Evolutionary conservation across 2,329 filamentous ascomycete species (phyloP).

Genomic region (Aspergillus cejpii): DNA sequence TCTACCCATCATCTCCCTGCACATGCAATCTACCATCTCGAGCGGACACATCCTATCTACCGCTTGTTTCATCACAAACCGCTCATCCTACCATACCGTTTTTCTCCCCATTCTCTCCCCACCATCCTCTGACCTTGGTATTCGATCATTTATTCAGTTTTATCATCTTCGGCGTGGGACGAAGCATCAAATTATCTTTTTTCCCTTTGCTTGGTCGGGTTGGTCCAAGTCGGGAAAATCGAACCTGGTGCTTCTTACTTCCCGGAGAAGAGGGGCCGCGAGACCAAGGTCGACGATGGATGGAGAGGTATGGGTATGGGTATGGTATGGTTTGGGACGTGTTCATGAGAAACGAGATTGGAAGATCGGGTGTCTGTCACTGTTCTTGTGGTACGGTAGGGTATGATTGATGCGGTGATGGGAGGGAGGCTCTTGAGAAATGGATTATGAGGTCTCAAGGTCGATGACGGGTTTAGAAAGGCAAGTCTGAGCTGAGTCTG

Average conservation of each 20-base stretch:
- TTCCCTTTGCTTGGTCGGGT: neutral
- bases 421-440: neutral
- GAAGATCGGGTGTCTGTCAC: neutral
- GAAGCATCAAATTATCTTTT: neutral
- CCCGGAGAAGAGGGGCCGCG: neutral
- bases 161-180: neutral
- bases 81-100: neutral
- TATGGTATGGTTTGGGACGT: neutral
- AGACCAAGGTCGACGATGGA: neutral
- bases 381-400: neutral
- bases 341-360: neutral
- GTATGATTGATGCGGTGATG: neutral
- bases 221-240: neutral
- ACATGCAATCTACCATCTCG: neutral
- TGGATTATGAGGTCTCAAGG: constrained; percentile 1
- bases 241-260: neutral
- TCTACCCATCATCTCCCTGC: constrained; percentile 2
- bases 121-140: neutral
- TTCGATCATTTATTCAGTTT: neutral
- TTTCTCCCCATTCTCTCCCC: neutral
- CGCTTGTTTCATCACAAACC: constrained; percentile 3
- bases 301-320: neutral
- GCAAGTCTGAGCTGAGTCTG: constrained; percentile 33
- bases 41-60: neutral
- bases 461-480: constrained; percentile 25